Percentiles rank a stretch among this genome's conserved stretches.
These are phyloP conservation scores for Cucurbita pepo DNA, from an alignment of 306 rosid genomes.

Conservation along the genomic window DNA sequence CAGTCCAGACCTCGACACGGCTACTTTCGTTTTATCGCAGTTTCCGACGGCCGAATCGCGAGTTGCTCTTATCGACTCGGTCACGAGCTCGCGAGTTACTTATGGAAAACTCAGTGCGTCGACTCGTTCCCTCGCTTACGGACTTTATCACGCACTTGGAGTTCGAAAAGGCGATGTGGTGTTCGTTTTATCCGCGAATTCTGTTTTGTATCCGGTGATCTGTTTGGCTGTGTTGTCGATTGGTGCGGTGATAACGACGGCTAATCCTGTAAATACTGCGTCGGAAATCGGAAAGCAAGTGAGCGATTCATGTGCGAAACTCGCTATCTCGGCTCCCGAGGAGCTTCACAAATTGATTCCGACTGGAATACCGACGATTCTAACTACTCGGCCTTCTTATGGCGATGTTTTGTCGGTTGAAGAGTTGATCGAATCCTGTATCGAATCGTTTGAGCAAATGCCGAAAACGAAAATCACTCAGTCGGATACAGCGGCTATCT, in stretches of 20 bases:
- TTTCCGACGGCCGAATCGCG: constrained; percentile 49
- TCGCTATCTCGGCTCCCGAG: constrained; percentile 57
- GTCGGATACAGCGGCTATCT: constrained; percentile 68
- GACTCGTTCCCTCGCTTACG: constrained; percentile 44
- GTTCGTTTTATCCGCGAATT: constrained; percentile 54
- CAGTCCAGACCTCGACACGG: constrained; percentile 31
- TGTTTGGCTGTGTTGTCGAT: constrained; percentile 58
- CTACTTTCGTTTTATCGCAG: constrained; percentile 53
- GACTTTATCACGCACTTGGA: constrained; percentile 48
- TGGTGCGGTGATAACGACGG: constrained; percentile 64
- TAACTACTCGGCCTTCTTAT: constrained; percentile 19
- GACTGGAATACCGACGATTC: constrained; percentile 46
- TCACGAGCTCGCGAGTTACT: constrained; percentile 24
- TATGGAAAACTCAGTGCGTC: constrained; percentile 47
- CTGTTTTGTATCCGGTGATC: constrained; percentile 42
- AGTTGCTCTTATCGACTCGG: constrained; percentile 50
- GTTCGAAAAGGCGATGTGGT: constrained; percentile 64
- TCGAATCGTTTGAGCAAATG: constrained; percentile 23
- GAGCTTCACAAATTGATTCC: constrained; percentile 44
- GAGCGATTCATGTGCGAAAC: constrained; percentile 45
- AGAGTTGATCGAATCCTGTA: constrained; percentile 49
- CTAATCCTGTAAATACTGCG: constrained; percentile 57
- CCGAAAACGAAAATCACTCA: constrained; percentile 19
- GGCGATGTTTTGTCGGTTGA: constrained; percentile 27
- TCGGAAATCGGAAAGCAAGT: constrained; percentile 68